Conservation (phyloP, 2,329 filamentous ascomycete species). For the Aspergillus bombycis region DNA sequence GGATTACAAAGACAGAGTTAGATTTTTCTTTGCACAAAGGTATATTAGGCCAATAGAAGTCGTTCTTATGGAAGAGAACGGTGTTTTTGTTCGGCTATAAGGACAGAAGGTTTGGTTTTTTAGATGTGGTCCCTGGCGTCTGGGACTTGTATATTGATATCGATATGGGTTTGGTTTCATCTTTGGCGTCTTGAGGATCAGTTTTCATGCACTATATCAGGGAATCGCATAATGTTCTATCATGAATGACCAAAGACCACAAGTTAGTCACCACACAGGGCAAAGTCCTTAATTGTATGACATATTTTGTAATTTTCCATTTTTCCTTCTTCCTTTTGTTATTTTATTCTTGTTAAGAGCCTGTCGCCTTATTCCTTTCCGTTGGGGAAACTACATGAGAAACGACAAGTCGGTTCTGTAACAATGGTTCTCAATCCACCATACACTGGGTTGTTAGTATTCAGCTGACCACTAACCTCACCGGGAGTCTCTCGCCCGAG, state of each 20-base stretch:
- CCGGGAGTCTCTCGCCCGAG: conserved; percentile 11
- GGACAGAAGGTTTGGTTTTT: neutral
- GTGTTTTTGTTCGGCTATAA: neutral
- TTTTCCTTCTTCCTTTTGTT: conserved; percentile 8
- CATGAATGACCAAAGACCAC: neutral
- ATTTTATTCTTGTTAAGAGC: neutral
- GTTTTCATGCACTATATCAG: conserved; percentile 14
- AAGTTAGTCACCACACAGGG: neutral
- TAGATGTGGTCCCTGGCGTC: neutral
- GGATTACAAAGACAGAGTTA: neutral
- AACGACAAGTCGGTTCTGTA: neutral
- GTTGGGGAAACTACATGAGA: neutral
- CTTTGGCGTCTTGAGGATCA: conserved; percentile 24
- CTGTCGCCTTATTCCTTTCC: neutral
- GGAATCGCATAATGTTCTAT: neutral
- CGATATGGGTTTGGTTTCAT: conserved; percentile 23
- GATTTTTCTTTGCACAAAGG: neutral
- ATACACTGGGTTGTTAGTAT: neutral
- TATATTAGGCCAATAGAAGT: neutral
- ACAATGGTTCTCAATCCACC: neutral
- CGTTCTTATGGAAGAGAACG: neutral
- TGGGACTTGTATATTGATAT: conserved; percentile 31
- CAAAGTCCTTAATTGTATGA: neutral
- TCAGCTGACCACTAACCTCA: neutral
- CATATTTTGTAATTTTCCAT: neutral